Percentiles rank a stretch among this genome's conserved stretches.
phyloP scores from a whole-genome alignment of 176 grass and related monocot species.

The Musa beccarii region DNA sequence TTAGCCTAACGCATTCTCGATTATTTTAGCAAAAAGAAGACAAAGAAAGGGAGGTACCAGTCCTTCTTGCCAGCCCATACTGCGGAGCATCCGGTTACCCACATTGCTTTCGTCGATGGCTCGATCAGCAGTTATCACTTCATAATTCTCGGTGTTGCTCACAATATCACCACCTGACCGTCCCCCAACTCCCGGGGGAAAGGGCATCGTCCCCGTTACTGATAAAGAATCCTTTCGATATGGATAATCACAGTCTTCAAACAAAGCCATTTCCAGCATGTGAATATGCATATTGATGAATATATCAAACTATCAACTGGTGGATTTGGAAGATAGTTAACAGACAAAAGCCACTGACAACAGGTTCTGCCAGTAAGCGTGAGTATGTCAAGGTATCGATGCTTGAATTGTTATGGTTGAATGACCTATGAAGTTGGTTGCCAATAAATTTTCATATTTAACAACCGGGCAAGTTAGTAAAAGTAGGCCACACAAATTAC shows the following conservation, averaged over 20 bases:
- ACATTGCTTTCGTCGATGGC: conserved; percentile 91
- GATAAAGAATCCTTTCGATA: conserved; percentile 64
- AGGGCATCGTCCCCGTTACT: conserved; percentile 87
- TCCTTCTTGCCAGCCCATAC: conserved; percentile 85
- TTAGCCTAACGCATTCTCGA: not conserved
- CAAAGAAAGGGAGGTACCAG: conserved; percentile 35
- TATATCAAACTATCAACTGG: conserved; percentile 22
- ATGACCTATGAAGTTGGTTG: not conserved
- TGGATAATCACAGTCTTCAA: conserved; percentile 70
- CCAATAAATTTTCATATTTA: conserved; percentile 1
- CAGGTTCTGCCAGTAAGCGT: too few species aligned
- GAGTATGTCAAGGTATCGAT: not conserved
- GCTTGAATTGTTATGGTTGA: not conserved
- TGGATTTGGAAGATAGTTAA: conserved; percentile 18
- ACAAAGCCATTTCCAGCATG: conserved; percentile 61
- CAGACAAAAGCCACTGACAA: not conserved
- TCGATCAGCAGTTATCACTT: conserved; percentile 78
- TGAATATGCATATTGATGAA: conserved; percentile 44
- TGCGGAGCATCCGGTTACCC: conserved; percentile 89
- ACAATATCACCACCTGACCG: conserved; percentile 52
- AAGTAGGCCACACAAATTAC: not conserved
- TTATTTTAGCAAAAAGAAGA: conserved; percentile 5
- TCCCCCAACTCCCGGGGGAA: conserved; percentile 88
- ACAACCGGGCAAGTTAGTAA: not conserved
- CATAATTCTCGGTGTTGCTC: conserved; percentile 59